Conservation (phyloP, 495 filamentous ascomycete species). For the Lepidopterella palustris region DNA sequence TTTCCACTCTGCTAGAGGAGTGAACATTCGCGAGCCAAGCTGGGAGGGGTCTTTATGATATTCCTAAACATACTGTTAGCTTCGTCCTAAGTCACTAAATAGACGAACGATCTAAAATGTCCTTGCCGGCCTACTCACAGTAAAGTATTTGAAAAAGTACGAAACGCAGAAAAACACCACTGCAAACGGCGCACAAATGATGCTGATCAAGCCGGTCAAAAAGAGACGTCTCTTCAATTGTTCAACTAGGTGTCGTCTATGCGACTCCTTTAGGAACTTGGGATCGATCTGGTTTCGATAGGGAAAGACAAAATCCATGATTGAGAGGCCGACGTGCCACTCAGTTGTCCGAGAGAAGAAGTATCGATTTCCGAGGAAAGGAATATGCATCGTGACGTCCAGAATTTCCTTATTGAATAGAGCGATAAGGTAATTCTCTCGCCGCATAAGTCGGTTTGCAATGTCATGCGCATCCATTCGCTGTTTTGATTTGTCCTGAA, state of each 20-base stretch:
- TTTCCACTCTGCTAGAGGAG: conserved; percentile 92
- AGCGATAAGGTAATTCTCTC: conserved; percentile 94
- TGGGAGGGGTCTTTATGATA: conserved; percentile 87
- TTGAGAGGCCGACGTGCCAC: conserved; percentile 81
- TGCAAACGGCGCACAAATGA: conserved; percentile 76
- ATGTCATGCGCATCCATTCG: conserved; percentile 95
- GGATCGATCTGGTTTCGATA: conserved; percentile 68
- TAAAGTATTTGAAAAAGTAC: conserved; percentile 89
- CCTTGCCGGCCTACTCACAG: conserved; percentile 44
- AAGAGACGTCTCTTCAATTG: conserved; percentile 67
- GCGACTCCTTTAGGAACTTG: conserved; percentile 72
- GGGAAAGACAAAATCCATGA: conserved; percentile 90
- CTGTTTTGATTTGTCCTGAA: conserved; percentile 86
- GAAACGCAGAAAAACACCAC: conserved; percentile 74
- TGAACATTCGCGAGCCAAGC: conserved; percentile 78
- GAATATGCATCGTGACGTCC: conserved; percentile 77
- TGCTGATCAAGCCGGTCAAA: conserved; percentile 78
- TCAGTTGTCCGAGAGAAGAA: conserved; percentile 75
- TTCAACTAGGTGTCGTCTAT: conserved; percentile 70
- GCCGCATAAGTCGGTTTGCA: conserved; percentile 92
- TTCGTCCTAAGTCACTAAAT: conserved; percentile 6
- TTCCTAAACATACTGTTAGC: conserved; percentile 46
- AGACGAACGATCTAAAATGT: not conserved
- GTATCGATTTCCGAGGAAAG: conserved; percentile 71
- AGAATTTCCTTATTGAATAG: conserved; percentile 94